These are phyloP conservation scores for Cystofilobasidium capitatum DNA, from an alignment of 768 basidiomycete species.

Conservation along the genomic window DNA sequence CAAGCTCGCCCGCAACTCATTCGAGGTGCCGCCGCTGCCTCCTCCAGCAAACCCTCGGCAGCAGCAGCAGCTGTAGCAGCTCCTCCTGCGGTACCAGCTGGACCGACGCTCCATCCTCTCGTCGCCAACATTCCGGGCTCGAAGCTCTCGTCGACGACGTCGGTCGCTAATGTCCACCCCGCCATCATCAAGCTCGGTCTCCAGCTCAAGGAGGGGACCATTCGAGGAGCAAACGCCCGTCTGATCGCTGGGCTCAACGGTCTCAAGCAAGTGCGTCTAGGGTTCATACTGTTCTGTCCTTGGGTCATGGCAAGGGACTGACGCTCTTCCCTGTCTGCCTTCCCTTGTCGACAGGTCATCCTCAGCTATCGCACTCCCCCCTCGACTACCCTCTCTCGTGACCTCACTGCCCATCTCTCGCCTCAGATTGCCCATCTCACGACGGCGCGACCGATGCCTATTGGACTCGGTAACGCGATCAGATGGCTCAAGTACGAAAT, in stretches of 20 bases:
- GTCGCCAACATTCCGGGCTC: slow-evolving; percentile 19
- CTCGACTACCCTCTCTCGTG: slow-evolving; percentile 75
- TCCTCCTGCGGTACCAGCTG: background rate
- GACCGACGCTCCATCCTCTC: slow-evolving; percentile 23
- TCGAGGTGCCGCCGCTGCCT: background rate
- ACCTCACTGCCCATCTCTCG: slow-evolving; percentile 82
- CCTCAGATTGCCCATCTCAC: slow-evolving; percentile 88
- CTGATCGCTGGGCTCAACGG: slow-evolving; percentile 84
- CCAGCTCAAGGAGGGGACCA: slow-evolving; percentile 82
- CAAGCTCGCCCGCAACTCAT: slow-evolving; percentile 9
- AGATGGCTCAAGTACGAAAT: slow-evolving; percentile 92
- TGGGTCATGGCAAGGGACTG: slow-evolving; percentile 32
- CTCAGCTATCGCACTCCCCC: slow-evolving; percentile 80
- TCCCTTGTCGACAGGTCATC: slow-evolving; percentile 56
- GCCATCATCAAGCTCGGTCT: slow-evolving; percentile 74
- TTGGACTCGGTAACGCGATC: slow-evolving; percentile 90
- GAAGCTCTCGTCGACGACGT: slow-evolving; percentile 7
- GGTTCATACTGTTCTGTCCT: slow-evolving; percentile 18
- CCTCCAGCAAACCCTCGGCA: slow-evolving; percentile 1
- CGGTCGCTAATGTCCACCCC: slow-evolving; percentile 61
- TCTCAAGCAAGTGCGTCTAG: slow-evolving; percentile 69
- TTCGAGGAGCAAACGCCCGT: slow-evolving; percentile 88
- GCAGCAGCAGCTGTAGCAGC: slow-evolving; percentile 1
- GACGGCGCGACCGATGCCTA: slow-evolving; percentile 76
- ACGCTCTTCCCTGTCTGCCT: slow-evolving; percentile 8